These are phyloP conservation scores for Taxawa tesnikishii DNA, from an alignment of 2,329 filamentous ascomycete species.

Conservation along the genomic window DNA sequence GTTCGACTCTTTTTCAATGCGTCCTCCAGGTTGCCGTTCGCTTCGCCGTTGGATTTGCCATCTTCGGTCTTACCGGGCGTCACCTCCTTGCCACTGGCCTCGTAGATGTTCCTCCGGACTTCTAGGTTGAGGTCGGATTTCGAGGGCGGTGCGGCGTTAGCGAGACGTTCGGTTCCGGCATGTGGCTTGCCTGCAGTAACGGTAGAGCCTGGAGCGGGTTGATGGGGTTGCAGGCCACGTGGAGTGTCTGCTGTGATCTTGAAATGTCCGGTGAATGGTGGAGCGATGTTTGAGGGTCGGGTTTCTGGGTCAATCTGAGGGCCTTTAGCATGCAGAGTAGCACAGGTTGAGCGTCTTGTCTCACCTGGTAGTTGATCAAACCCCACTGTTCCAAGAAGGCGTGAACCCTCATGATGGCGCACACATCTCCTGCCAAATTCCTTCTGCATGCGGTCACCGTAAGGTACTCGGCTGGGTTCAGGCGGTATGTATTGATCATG, in stretches of 20 bases:
- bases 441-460: conserved; percentile 92
- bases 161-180: conserved; percentile 58
- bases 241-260: conserved; percentile 92
- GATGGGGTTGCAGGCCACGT: conserved; percentile 85
- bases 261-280: conserved; percentile 96
- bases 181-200: conserved; percentile 48
- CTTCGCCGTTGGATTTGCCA: conserved; percentile 61
- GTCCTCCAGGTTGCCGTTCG: conserved; percentile 47
- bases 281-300: conserved; percentile 85
- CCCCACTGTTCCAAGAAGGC: conserved; percentile 98
- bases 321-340: conserved; percentile 15
- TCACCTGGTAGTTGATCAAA: conserved; percentile 93
- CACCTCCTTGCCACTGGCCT: conserved; percentile 78
- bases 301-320: conserved; percentile 86
- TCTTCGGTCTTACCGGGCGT: conserved; percentile 42
- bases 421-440: conserved; percentile 93
- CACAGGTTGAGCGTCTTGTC: conserved; percentile 1
- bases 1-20: conserved; percentile 50
- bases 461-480: conserved; percentile 91
- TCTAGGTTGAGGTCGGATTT: conserved; percentile 86
- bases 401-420: conserved; percentile 97
- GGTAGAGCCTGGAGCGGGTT: conserved; percentile 67
- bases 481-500: conserved; percentile 97
- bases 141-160: conserved; percentile 49
- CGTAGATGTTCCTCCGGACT: conserved; percentile 89